A percentile compares a stretch with the other conserved stretches of the same genome.
Conservation (phyloP, 192 early-diverging fungal species). For the Entomortierella lignicola region DNA sequence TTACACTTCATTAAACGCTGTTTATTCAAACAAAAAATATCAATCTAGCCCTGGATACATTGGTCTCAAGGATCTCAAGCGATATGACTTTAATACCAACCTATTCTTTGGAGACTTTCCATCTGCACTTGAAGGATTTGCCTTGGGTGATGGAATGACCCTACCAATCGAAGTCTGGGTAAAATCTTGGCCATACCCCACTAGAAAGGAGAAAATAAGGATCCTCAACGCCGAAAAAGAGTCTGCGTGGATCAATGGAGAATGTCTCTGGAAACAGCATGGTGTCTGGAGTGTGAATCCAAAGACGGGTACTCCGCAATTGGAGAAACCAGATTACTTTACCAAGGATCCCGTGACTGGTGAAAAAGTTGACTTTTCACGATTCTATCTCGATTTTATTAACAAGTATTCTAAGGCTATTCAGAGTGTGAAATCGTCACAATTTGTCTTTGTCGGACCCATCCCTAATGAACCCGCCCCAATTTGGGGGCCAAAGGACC, state of each 20-base stretch:
- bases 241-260: constrained; percentile 72
- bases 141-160: constrained; percentile 76
- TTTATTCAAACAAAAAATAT: neutral
- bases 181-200: constrained; percentile 82
- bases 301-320: constrained; percentile 59
- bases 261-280: constrained; percentile 82
- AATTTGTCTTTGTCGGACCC: constrained; percentile 82
- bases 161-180: constrained; percentile 80
- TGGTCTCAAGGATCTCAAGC: constrained; percentile 66
- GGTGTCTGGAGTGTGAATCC: constrained; percentile 78
- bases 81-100: constrained; percentile 73
- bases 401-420: constrained; percentile 72
- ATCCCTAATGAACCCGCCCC: constrained; percentile 80
- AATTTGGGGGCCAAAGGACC: constrained; percentile 55
- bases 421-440: constrained; percentile 60
- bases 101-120: constrained; percentile 79
- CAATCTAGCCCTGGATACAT: constrained; percentile 74
- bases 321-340: constrained; percentile 76
- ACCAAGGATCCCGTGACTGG: constrained; percentile 68
- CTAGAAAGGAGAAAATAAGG: constrained; percentile 62
- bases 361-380: constrained; percentile 67
- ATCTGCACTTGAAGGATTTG: constrained; percentile 79
- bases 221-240: constrained; percentile 67
- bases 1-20: too few relatives aligned
- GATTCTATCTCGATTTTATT: constrained; percentile 81